Evolutionary conservation across 164 flowering plant species (phyloP), one percentile per base, ranked within the genome.

Genomic region (Nymphaea thermarum): DNA sequence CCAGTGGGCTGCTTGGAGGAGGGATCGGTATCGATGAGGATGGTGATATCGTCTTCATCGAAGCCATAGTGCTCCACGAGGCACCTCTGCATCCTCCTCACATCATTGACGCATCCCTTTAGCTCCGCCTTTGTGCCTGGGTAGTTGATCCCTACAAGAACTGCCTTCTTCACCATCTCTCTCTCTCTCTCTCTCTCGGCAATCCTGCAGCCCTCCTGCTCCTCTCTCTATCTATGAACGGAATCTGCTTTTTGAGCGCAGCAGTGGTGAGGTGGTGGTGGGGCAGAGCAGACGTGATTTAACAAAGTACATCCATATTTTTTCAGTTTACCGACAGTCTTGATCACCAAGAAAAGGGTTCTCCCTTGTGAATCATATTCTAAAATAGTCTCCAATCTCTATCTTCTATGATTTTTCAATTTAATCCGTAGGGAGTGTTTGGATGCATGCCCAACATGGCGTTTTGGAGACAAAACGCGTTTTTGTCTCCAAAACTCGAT

Each of bases 31-130:
- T 93, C 98, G 77, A 93, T 89, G 70, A 89, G 71, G 11, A 93
- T 80, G 6, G 83, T 81, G 69, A 93, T 87, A 74, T 93, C 84
- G 1, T 85, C 87, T 18, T 83, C 82, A 5, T 77, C 67, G 80
- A 89, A 93, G 2, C 93, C 93, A 73, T 71, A 93, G 2, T 91
- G 87, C 4, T 87, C 78, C 63, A 88, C 64, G 5, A 93, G 79
- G 70, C 83, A 87, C 2, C 51, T 12, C 75, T 82, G 47, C 90
- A 88, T 89, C 43, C 90, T 70, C 42, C 42, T 77, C 4, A 93
- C 97, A 66, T 93, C 98, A 82, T 93, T 93, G 78, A 93, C 77
- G 87, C 98, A 93, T 6, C 96, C 98, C 51, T 80, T 85, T 44
- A 90, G 86, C 79, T 90, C 93, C 2, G 98, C 96, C 75, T 93